Evolutionary conservation across 2,329 filamentous ascomycete species (phyloP), one percentile per base, ranked within the genome.

Genomic region (Arthroderma sp.): DNA sequence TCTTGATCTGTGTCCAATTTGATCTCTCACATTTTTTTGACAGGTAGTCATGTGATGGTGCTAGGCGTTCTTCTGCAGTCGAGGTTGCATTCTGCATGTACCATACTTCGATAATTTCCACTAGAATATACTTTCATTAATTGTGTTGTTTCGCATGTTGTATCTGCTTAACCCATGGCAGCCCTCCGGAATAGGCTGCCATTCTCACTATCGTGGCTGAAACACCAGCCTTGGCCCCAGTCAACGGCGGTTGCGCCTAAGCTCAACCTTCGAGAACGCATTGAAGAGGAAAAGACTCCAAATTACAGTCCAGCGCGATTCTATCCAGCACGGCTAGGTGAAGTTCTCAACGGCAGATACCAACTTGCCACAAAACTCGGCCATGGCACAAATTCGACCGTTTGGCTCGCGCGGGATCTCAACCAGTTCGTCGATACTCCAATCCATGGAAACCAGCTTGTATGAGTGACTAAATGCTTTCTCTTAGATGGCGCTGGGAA

Each of bases 341-440:
- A 51, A 30, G 27, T 49, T 28, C 47, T 51, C 49, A 57, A 48
- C 36, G 45, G 33, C 39, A 33, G 47, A 28, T 51, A 51, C 31
- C 49, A 51, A 36, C 15, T 51, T 38, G 47, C 40, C 10, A 47
- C 39, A 6, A 71, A 72, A 48, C 58, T 70, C 7, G 68, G 68
- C 28, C 68, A 63, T 49, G 67, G 67, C 6, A 55, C 54, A 4
- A 54, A 50, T 36, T 68, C 67, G 5, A 70, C 67, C 0, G 62
- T 66, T 4, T 71, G 68, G 67, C 58, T 70, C 33, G 49, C 49
- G 5, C 28, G 42, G 30, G 49, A 48, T 41, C 50, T 57, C 34
- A 29, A 54, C 42, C 49, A 51, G 53, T 58, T 40, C 30, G 53
- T 54, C 39, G n/a, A 8, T 7, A 2, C 6, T 9, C 27, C 5